These are phyloP conservation scores for Macrolepiota dolichaula DNA, from an alignment of 768 basidiomycete species.

Conservation along the genomic window DNA sequence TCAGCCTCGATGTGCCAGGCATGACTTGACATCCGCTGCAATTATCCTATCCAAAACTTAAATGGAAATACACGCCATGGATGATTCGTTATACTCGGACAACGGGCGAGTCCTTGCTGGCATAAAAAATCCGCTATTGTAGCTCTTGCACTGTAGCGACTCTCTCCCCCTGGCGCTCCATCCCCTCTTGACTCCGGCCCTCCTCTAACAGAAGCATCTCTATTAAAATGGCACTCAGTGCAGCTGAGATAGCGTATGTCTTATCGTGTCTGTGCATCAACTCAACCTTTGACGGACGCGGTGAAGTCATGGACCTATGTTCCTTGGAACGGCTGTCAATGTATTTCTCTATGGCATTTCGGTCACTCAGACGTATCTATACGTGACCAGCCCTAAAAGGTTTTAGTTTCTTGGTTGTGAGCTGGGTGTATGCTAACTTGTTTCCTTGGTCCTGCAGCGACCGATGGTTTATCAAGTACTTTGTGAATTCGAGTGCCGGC, in stretches of 20 bases:
- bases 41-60: background rate
- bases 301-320: conserved; percentile 44
- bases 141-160: background rate
- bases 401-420: background rate
- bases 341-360: conserved; percentile 48
- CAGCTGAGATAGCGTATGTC: conserved; percentile 33
- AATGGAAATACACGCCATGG: background rate
- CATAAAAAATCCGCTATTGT: conserved; percentile 6
- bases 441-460: conserved; percentile 28
- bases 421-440: no score
- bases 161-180: background rate
- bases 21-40: background rate
- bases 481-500: conserved; percentile 28
- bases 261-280: background rate
- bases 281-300: background rate
- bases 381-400: conserved; percentile 34
- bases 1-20: background rate
- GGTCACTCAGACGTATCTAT: conserved; percentile 46
- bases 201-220: background rate
- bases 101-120: background rate
- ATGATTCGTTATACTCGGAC: background rate
- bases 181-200: background rate
- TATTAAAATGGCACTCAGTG: conserved; percentile 3
- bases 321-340: conserved; percentile 47
- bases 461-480: conserved; percentile 39